These are phyloP conservation scores for Lagenidium giganteum DNA, from an alignment of 352 stramenopile genomes.

Conservation along the genomic window DNA sequence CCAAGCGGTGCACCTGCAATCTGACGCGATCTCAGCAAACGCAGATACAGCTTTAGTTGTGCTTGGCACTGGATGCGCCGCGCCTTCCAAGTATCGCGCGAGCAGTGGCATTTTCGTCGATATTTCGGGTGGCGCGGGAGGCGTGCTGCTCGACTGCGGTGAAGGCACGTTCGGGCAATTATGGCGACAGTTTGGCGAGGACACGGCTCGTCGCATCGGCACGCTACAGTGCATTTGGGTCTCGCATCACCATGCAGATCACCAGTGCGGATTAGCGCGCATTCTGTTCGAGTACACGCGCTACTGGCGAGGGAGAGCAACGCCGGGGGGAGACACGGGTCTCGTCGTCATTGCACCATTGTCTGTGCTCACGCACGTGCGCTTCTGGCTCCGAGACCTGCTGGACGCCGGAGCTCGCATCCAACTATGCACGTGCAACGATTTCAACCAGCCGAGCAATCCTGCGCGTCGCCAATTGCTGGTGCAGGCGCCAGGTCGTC, in stretches of 20 bases:
- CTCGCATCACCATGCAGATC: constrained; percentile 96
- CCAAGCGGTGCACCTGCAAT: background rate
- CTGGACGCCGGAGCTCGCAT: constrained; percentile 12
- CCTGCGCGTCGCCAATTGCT: constrained; percentile 23
- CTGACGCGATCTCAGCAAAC: no score
- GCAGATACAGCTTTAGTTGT: constrained; percentile 62
- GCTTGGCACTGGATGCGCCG: constrained; percentile 93
- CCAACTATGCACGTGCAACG: constrained; percentile 32
- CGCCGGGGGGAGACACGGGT: background rate
- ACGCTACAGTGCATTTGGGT: constrained; percentile 92
- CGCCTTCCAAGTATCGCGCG: constrained; percentile 96
- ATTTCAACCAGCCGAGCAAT: constrained; percentile 41
- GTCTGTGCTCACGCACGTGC: constrained; percentile 52
- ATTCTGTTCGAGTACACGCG: constrained; percentile 71
- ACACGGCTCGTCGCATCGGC: constrained; percentile 32
- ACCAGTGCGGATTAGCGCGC: constrained; percentile 94
- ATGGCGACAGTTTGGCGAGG: constrained; percentile 41
- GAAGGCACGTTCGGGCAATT: constrained; percentile 95
- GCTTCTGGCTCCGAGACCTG: constrained; percentile 35
- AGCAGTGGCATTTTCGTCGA: constrained; percentile 92
- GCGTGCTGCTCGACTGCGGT: constrained; percentile 92
- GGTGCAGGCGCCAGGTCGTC: constrained; percentile 19
- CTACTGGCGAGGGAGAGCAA: constrained; percentile 14
- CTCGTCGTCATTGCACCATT: constrained; percentile 49
- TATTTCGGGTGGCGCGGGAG: constrained; percentile 18